phyloP scores from a whole-genome alignment of 2,329 filamentous ascomycete species.

The Penicillium sp. region DNA sequence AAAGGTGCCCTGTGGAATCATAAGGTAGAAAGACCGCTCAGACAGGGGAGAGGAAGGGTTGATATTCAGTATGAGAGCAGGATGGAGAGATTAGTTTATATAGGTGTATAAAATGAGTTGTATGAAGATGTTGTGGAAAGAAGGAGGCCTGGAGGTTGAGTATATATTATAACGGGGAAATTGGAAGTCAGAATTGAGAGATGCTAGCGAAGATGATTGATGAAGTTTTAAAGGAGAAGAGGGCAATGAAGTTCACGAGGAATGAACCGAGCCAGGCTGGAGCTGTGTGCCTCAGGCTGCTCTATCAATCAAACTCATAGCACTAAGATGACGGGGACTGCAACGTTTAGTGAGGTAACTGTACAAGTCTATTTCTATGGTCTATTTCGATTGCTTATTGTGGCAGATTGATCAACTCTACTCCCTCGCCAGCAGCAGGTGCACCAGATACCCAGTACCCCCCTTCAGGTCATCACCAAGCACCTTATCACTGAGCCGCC shows the following conservation, averaged over 20 bases:
- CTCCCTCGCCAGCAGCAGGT: constrained; percentile 70
- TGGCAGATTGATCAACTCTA: constrained; percentile 5
- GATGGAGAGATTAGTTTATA: too few relatives aligned
- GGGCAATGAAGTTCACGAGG: background rate
- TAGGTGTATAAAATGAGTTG: too few relatives aligned
- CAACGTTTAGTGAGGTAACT: background rate
- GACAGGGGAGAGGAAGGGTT: too few relatives aligned
- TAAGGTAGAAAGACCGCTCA: too few relatives aligned
- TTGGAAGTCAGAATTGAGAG: background rate
- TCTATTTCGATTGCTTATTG: background rate
- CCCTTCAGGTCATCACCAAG: constrained; percentile 65
- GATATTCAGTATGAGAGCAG: too few relatives aligned
- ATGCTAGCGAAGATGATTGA: background rate
- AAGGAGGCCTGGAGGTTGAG: background rate
- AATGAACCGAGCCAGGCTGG: background rate
- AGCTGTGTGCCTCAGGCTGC: background rate
- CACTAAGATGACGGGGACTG: background rate
- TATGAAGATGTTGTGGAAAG: background rate
- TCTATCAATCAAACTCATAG: background rate
- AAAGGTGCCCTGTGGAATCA: too few relatives aligned
- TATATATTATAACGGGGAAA: background rate
- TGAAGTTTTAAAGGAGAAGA: background rate
- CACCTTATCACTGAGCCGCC: constrained; percentile 72
- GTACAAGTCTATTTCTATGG: constrained; percentile 3
- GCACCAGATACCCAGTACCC: constrained; percentile 78